Evolutionary conservation across 2,329 filamentous ascomycete species (phyloP).

Genomic region (Phialemonium atrogriseum): DNA sequence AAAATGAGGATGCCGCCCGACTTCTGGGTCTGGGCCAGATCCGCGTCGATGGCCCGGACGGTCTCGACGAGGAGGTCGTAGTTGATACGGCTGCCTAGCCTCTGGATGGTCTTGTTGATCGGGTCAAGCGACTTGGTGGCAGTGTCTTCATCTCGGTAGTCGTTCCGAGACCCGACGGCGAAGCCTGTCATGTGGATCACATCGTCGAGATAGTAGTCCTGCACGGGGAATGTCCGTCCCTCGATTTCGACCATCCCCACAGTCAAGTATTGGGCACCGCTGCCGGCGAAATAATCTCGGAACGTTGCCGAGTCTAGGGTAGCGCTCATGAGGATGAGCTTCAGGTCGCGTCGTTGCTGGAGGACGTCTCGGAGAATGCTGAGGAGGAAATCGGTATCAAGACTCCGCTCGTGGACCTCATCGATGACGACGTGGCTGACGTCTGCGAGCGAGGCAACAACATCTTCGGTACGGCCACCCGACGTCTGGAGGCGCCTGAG

Average conservation of each 20-base stretch:
- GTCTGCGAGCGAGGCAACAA: conserved; percentile 73
- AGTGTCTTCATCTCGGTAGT: conserved; percentile 35
- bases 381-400: conserved; percentile 91
- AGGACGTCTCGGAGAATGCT: conserved; percentile 81
- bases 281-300: conserved; percentile 69
- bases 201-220: conserved; percentile 86
- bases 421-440: conserved; percentile 94
- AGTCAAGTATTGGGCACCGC: conserved; percentile 36
- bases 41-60: conserved; percentile 71
- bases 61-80: conserved; percentile 79
- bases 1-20: conserved; percentile 93
- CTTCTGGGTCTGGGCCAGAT: conserved; percentile 55
- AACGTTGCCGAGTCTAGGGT: conserved; percentile 87
- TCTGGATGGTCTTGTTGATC: conserved; percentile 64
- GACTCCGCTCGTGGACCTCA: conserved; percentile 89
- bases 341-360: conserved; percentile 65
- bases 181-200: conserved; percentile 75
- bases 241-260: conserved; percentile 82
- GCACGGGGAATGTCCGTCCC: conserved; percentile 81
- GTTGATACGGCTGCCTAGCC: conserved; percentile 76
- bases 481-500: conserved; percentile 86
- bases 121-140: conserved; percentile 39
- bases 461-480: conserved; percentile 69
- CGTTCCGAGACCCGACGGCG: conserved; percentile 29
- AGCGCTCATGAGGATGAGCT: conserved; percentile 91